These are phyloP conservation scores for Penicillium chermesinum DNA, from an alignment of 495 filamentous ascomycete genomes.

Conservation along the genomic window DNA sequence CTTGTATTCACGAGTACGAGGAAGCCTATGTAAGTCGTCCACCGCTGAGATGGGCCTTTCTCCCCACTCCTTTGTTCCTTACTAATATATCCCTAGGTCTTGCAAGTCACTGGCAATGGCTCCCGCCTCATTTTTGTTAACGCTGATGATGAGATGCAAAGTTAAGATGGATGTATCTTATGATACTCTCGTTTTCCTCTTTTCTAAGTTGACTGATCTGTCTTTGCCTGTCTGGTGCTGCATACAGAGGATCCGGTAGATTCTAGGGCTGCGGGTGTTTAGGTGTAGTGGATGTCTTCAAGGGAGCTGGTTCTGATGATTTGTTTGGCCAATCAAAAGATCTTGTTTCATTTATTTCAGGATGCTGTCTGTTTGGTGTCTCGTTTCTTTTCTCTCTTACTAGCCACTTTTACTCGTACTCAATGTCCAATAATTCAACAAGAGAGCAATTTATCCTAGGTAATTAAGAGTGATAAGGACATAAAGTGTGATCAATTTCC, in stretches of 20 bases:
- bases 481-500: not conserved
- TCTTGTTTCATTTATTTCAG: not conserved
- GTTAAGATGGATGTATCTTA: conserved; percentile 18
- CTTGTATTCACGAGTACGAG: conserved; percentile 84
- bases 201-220: conserved; percentile 10
- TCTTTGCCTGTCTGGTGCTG: conserved; percentile 15
- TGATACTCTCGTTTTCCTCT: conserved; percentile 2
- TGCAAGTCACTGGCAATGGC: conserved; percentile 88
- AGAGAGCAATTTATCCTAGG: not conserved
- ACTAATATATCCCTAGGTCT: conserved; percentile 57
- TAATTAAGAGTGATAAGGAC: not conserved
- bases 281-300: conserved; percentile 7
- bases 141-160: conserved; percentile 53
- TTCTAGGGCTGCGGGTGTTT: conserved; percentile 22
- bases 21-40: conserved; percentile 69
- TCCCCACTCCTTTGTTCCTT: not conserved
- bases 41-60: no score
- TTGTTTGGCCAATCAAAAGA: not conserved
- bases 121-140: conserved; percentile 80
- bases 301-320: conserved; percentile 1
- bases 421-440: not conserved
- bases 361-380: not conserved
- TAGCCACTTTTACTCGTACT: not conserved
- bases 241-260: conserved; percentile 23
- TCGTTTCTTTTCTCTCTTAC: not conserved